These are phyloP conservation scores for Chlorella vulgaris DNA, from an alignment of 139 green algal genomes.

Conservation along the genomic window DNA sequence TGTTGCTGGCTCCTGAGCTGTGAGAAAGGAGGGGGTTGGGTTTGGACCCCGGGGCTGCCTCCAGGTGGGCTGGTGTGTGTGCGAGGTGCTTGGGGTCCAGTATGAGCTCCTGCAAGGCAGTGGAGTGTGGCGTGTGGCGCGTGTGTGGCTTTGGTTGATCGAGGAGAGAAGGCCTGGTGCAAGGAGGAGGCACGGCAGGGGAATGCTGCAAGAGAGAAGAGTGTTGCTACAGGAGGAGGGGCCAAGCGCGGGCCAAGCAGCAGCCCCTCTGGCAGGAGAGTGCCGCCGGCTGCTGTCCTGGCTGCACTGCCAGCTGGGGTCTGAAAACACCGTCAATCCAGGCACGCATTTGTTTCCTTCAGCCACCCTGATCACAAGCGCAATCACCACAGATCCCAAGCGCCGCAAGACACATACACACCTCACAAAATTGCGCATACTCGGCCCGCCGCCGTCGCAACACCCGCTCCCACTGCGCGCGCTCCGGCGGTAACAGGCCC, in stretches of 20 bases:
- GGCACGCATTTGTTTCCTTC: no score
- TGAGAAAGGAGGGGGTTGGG: conserved; percentile 34
- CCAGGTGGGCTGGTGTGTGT: not conserved
- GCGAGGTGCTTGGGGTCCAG: conserved; percentile 72
- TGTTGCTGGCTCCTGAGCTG: not conserved
- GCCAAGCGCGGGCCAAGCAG: no score
- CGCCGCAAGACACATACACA: conserved; percentile 9
- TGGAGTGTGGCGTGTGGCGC: not conserved
- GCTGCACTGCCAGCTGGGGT: no score
- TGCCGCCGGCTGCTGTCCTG: no score
- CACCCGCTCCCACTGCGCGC: conserved; percentile 62
- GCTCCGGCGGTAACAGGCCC: conserved; percentile 77
- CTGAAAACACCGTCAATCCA: no score
- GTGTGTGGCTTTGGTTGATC: not conserved
- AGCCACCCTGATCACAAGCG: no score
- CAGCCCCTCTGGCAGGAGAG: no score
- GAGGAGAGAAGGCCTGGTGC: not conserved
- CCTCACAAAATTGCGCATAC: conserved; percentile 86
- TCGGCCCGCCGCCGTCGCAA: conserved; percentile 70
- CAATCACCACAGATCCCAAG: not conserved
- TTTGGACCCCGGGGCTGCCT: conserved; percentile 23
- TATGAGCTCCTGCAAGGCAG: conserved; percentile 76
- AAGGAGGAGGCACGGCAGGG: no score
- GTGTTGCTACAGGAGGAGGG: no score
- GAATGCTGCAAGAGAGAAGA: no score